These are phyloP conservation scores for Umbelopsis sp. DNA, from an alignment of 192 early-diverging fungal genomes.

Conservation along the genomic window DNA sequence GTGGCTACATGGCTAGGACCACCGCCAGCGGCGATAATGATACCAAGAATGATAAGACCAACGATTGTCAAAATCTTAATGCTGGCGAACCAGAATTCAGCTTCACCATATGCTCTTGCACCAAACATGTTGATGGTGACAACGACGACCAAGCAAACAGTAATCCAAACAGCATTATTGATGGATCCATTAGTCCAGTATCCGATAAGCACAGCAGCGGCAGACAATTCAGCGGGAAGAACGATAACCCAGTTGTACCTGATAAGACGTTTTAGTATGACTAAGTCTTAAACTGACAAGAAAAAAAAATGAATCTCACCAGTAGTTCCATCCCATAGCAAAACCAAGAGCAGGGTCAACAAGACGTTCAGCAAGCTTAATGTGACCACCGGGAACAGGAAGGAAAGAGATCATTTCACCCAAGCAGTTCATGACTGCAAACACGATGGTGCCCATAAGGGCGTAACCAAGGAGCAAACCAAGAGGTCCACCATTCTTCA, in stretches of 20 bases:
- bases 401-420: slow-evolving; percentile 64
- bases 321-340: slow-evolving; percentile 71
- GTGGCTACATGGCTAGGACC: slow-evolving; percentile 58
- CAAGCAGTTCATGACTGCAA: slow-evolving; percentile 55
- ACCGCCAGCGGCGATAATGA: slow-evolving; percentile 55
- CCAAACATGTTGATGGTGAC: slow-evolving; percentile 53
- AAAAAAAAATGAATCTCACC: slow-evolving; percentile 16
- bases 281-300: too few species aligned
- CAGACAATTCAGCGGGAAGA: slow-evolving; percentile 38
- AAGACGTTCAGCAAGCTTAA: slow-evolving; percentile 43
- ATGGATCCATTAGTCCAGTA: slow-evolving; percentile 31
- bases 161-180: slow-evolving; percentile 49
- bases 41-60: slow-evolving; percentile 40
- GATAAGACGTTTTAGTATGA: too few species aligned
- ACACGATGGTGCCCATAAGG: slow-evolving; percentile 56
- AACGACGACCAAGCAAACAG: slow-evolving; percentile 48
- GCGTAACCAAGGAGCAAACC: slow-evolving; percentile 56
- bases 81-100: slow-evolving; percentile 64
- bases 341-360: slow-evolving; percentile 60
- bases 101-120: slow-evolving; percentile 58
- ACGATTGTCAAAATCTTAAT: slow-evolving; percentile 51
- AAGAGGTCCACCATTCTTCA: slow-evolving; percentile 53
- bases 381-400: slow-evolving; percentile 53
- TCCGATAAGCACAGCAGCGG: slow-evolving; percentile 30
- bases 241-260: slow-evolving; percentile 64